phyloP scores from a whole-genome alignment of 305 asterid genomes.

The Stenogyne calaminthoides region DNA sequence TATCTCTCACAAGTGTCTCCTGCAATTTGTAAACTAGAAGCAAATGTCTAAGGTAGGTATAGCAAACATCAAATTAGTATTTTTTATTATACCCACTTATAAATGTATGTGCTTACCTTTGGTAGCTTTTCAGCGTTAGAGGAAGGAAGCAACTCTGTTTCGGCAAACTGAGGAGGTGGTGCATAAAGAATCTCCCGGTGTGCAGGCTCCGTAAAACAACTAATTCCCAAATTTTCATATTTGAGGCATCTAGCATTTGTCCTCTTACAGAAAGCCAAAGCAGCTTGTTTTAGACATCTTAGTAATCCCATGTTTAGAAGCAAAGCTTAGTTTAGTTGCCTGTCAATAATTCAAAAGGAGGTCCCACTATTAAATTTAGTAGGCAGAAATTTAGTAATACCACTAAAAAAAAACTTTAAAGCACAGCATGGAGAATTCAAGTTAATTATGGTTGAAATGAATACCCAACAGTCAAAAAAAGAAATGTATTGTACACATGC shows the following conservation, averaged over 20 bases:
- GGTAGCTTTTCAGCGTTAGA: conserved; percentile 35
- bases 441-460: background rate
- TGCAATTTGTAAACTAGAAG: background rate
- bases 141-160: conserved; percentile 56
- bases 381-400: background rate
- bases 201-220: conserved; percentile 82
- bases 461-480: background rate
- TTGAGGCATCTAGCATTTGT: conserved; percentile 74
- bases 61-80: background rate
- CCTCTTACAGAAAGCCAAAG: conserved; percentile 82
- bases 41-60: background rate
- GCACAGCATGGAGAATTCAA: background rate
- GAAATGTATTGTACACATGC: background rate
- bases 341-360: conserved; percentile 38
- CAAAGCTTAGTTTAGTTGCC: conserved; percentile 88
- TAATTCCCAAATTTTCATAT: conserved; percentile 69
- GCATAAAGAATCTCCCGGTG: conserved; percentile 75
- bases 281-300: conserved; percentile 80
- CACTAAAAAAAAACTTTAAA: background rate
- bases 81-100: background rate
- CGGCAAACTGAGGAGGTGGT: conserved; percentile 65
- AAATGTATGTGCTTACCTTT: conserved; percentile 29
- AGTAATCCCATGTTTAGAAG: conserved; percentile 75
- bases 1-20: background rate
- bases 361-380: conserved; percentile 12